A percentile compares a stretch with the other conserved stretches of the same genome.
Evolutionary conservation across 371 early-diverging fungal species (phyloP).

Genomic region (Apophysomyces variabilis): DNA sequence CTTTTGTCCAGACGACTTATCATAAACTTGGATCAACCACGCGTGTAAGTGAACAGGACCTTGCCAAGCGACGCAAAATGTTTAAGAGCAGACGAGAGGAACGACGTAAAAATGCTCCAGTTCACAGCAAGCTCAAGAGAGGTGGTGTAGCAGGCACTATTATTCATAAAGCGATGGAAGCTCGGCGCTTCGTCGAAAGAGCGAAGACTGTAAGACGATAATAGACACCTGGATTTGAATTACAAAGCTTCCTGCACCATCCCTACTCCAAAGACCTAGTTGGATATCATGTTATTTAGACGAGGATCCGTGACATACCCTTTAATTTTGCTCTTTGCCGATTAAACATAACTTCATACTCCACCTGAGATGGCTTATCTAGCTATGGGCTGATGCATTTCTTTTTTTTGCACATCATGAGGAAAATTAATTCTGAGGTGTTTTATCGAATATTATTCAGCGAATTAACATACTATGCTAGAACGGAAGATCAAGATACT

Average conservation of each 20-base stretch:
- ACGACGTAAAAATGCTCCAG: constrained; percentile 41
- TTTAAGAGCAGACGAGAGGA: constrained; percentile 52
- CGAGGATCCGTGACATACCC: no score
- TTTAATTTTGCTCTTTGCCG: no score
- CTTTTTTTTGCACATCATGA: no score
- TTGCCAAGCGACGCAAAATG: constrained; percentile 53
- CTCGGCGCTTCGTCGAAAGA: constrained; percentile 46
- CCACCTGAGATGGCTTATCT: no score
- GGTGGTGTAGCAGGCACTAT: constrained; percentile 45
- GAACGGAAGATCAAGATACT: no score
- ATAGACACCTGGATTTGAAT: not conserved
- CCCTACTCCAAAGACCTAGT: no score
- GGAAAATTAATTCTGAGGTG: no score
- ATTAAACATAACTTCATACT: no score
- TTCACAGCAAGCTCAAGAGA: constrained; percentile 32
- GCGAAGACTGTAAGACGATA: constrained; percentile 46
- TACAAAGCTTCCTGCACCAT: not conserved
- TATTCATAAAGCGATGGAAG: constrained; percentile 49
- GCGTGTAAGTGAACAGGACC: constrained; percentile 59
- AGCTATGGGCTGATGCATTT: no score
- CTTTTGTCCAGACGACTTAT: constrained; percentile 37
- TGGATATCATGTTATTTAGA: no score
- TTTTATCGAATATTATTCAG: no score
- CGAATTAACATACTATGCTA: no score
- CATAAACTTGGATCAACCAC: constrained; percentile 56